Conservation (phyloP, 2,329 filamentous ascomycete genomes). For the Thelonectria blattea region DNA sequence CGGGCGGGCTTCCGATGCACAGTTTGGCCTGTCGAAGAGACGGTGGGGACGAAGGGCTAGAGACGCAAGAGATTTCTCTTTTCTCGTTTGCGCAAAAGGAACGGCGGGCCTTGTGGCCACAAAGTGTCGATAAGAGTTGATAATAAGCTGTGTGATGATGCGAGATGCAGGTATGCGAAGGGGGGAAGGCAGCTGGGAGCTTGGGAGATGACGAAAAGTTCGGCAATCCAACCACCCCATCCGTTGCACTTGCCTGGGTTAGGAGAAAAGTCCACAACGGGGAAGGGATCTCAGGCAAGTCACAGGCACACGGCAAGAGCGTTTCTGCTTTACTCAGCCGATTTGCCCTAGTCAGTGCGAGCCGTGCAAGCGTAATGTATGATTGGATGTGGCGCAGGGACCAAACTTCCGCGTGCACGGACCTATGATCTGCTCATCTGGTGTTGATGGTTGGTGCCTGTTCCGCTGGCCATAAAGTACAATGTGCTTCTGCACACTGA, state of each 20-base stretch:
- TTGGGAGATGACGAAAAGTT: slow-evolving; percentile 20
- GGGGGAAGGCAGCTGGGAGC: neutral
- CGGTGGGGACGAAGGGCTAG: neutral
- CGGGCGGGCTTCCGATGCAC: no score
- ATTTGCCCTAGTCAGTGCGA: neutral
- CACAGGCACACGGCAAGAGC: slow-evolving; percentile 6
- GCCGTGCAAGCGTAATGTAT: neutral
- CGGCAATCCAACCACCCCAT: slow-evolving; percentile 8
- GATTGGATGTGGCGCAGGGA: neutral
- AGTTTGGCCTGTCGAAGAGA: neutral
- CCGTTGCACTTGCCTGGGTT: slow-evolving; percentile 13
- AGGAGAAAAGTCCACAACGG: slow-evolving; percentile 3
- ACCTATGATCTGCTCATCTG: neutral
- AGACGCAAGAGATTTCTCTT: slow-evolving; percentile 5
- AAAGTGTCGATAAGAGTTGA: neutral
- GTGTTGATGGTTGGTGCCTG: neutral
- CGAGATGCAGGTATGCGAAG: slow-evolving; percentile 26
- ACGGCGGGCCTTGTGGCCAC: neutral
- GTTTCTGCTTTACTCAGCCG: slow-evolving; percentile 1
- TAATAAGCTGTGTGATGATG: slow-evolving; percentile 31
- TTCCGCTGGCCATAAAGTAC: no score
- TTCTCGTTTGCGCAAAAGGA: neutral
- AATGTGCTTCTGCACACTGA: no score
- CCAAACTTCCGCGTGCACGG: neutral
- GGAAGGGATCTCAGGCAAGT: neutral